Percentiles rank a stretch among this genome's conserved stretches.
These are phyloP conservation scores for Penicillium sp. DNA, from an alignment of 2,329 filamentous ascomycete genomes.

Conservation along the genomic window DNA sequence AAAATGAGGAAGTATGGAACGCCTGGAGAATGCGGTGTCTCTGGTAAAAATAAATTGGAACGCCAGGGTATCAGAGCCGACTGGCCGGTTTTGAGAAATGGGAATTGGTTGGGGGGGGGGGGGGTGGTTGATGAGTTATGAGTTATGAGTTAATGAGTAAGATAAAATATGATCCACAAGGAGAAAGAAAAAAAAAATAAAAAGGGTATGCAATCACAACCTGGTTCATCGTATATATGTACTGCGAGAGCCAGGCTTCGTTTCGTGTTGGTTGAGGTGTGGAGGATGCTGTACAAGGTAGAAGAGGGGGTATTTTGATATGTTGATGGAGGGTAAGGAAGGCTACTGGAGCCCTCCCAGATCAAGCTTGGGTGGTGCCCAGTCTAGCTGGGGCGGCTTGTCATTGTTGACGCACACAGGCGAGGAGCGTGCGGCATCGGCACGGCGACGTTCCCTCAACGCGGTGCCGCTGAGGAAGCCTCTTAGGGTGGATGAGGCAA, in stretches of 20 bases:
- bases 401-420: constrained; percentile 34
- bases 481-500: constrained; percentile 38
- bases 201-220: constrained; percentile 3
- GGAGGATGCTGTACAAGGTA: constrained; percentile 7
- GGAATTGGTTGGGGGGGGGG: background rate
- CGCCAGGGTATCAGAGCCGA: constrained; percentile 15
- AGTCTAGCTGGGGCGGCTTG: constrained; percentile 38
- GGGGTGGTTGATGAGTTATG: background rate
- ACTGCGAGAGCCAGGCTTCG: constrained; percentile 5
- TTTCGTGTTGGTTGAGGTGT: background rate
- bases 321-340: background rate
- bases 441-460: constrained; percentile 30
- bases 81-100: constrained; percentile 4
- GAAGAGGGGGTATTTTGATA: background rate
- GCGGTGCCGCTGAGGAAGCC: constrained; percentile 36
- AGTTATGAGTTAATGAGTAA: background rate
- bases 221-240: constrained; percentile 16
- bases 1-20: background rate
- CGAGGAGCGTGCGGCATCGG: constrained; percentile 30
- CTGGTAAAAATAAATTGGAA: constrained; percentile 3
- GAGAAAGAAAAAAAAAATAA: background rate
- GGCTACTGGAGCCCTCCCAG: constrained; percentile 31
- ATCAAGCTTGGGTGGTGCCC: constrained; percentile 40
- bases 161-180: constrained; percentile 2
- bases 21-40: background rate